These are phyloP conservation scores for Pneumocystis canis DNA, from an alignment of 1,139 yeast species.

Conservation along the genomic window DNA sequence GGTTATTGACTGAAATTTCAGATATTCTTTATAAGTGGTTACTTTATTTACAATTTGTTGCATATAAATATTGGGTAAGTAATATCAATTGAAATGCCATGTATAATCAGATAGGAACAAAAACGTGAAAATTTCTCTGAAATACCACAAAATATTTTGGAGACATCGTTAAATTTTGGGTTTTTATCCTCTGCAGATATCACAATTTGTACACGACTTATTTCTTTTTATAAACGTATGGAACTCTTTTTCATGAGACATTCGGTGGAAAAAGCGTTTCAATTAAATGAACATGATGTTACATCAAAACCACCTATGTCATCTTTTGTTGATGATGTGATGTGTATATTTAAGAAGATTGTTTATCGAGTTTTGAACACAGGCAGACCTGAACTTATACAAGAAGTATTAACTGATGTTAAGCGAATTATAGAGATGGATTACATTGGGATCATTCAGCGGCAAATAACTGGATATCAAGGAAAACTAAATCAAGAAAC, in stretches of 20 bases:
- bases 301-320: slow-evolving; percentile 46
- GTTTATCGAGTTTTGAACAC: slow-evolving; percentile 24
- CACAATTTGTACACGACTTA: slow-evolving; percentile 32
- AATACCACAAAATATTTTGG: neutral
- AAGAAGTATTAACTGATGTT: slow-evolving; percentile 12
- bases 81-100: slow-evolving; percentile 15
- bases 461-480: slow-evolving; percentile 15
- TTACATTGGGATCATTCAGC: slow-evolving; percentile 15
- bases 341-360: slow-evolving; percentile 56
- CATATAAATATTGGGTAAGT: slow-evolving; percentile 34
- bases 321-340: slow-evolving; percentile 75
- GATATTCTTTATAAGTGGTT: slow-evolving; percentile 77
- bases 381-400: slow-evolving; percentile 9
- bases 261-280: slow-evolving; percentile 68
- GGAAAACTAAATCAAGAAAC: slow-evolving; percentile 5
- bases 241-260: slow-evolving; percentile 55
- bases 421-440: slow-evolving; percentile 12
- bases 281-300: slow-evolving; percentile 62
- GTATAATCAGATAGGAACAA: slow-evolving; percentile 11
- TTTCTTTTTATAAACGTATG: slow-evolving; percentile 50
- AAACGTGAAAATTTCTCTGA: neutral
- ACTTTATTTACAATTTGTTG: slow-evolving; percentile 58
- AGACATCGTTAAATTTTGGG: slow-evolving; percentile 2
- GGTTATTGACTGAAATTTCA: slow-evolving; percentile 51
- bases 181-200: slow-evolving; percentile 34